Percentiles rank a stretch among this genome's conserved stretches.
Evolutionary conservation across 805 yeast genomes (phyloP).

Genomic region (Ogataea henricii): DNA sequence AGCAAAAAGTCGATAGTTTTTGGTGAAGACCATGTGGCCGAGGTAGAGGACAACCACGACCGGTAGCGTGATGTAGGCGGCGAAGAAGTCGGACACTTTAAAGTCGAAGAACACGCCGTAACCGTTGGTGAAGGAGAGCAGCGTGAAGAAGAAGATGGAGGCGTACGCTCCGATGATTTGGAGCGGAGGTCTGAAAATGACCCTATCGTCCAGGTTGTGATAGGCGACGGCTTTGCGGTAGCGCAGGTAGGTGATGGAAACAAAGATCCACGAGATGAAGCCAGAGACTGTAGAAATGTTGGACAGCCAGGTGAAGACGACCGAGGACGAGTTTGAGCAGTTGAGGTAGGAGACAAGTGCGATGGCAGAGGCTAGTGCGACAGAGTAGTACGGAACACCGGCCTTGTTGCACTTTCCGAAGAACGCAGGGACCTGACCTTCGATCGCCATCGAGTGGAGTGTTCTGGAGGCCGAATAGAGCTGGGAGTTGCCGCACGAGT

Average conservation of each 20-base stretch:
- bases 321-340: constrained; percentile 55
- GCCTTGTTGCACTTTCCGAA: constrained; percentile 59
- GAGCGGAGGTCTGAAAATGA: constrained; percentile 55
- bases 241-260: constrained; percentile 55
- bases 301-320: constrained; percentile 67
- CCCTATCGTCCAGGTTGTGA: constrained; percentile 53
- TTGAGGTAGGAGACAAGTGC: constrained; percentile 67
- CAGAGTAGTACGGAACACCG: constrained; percentile 69
- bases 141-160: constrained; percentile 41
- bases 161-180: constrained; percentile 63
- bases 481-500: constrained; percentile 75
- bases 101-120: constrained; percentile 57
- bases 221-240: constrained; percentile 63
- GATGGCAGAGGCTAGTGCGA: constrained; percentile 50
- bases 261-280: constrained; percentile 62
- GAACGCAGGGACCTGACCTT: constrained; percentile 72
- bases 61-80: constrained; percentile 66
- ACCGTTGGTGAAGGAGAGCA: constrained; percentile 56
- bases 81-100: constrained; percentile 60
- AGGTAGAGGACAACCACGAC: constrained; percentile 52
- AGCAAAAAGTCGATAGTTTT: constrained; percentile 45
- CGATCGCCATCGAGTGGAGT: constrained; percentile 68
- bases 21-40: constrained; percentile 56
- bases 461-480: constrained; percentile 75
- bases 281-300: constrained; percentile 70